A percentile compares a stretch with the other conserved stretches of the same genome.
Evolutionary conservation across 495 filamentous ascomycete species (phyloP).

Genomic region (Daldinia childiae): DNA sequence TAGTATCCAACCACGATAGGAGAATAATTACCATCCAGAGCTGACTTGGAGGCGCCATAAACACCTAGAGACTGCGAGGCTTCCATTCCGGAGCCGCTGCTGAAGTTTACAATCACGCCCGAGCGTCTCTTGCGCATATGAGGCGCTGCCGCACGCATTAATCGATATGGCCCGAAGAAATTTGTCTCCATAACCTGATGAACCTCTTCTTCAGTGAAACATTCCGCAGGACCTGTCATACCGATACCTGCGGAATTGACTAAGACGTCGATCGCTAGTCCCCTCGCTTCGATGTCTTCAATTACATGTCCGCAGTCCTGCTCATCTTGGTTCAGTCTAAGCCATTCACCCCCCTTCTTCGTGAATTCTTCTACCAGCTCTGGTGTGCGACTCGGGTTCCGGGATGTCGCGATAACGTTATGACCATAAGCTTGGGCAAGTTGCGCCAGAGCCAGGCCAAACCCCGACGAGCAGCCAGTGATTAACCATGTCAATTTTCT

Average conservation of each 20-base stretch:
- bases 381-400: constrained; percentile 48
- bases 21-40: constrained; percentile 52
- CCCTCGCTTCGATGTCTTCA: constrained; percentile 42
- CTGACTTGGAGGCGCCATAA: constrained; percentile 57
- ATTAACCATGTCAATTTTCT: constrained; percentile 50
- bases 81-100: constrained; percentile 54
- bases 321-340: constrained; percentile 59
- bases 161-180: constrained; percentile 59
- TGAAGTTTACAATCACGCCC: constrained; percentile 58
- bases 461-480: constrained; percentile 58
- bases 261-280: constrained; percentile 58
- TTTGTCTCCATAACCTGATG: constrained; percentile 59
- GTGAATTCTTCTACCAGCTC: constrained; percentile 55
- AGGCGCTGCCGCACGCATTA: constrained; percentile 57
- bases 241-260: constrained; percentile 64
- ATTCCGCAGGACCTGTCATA: constrained; percentile 55
- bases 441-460: constrained; percentile 54
- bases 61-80: constrained; percentile 48
- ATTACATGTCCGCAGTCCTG: constrained; percentile 53
- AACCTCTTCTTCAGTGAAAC: constrained; percentile 51
- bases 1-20: not conserved
- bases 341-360: constrained; percentile 44
- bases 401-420: constrained; percentile 65
- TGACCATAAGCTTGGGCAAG: constrained; percentile 61
- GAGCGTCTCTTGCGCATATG: constrained; percentile 55